Evolutionary conservation across 768 basidiomycete species (phyloP), one percentile per base, ranked within the genome.

Genomic region (Leccinum obscurum): DNA sequence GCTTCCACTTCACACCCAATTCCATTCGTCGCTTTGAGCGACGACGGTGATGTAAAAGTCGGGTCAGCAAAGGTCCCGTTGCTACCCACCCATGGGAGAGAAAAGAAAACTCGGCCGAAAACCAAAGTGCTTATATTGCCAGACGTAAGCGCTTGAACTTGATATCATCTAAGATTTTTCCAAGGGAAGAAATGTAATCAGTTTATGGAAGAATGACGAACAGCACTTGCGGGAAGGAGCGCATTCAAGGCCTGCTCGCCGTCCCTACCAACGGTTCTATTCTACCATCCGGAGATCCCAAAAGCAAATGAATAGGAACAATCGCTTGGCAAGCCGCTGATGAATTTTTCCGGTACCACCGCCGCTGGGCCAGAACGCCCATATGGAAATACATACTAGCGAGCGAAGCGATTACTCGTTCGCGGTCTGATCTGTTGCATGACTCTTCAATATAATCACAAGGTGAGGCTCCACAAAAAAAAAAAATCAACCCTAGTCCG

Each of bases 91-190:
- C 44, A 56, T 39, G 37, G 14, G 53, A 44, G 49, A 35, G 37
- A 20, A 24, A 51, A 34, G 20, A 20, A 46, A 46, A n/a, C 22
- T 39, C 35, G 26, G 32, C 46, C 46, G 37, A 55, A 52, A 63
- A 56, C 58, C 44, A 57, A 68, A 57, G 62, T 35, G 58, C 46
- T 17, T 28, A 68, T 65, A 70, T 65, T 63, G 15, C 50, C 46
- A 11, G 64, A 66, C 69, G 69, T 71, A 68, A 69, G 51, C 17
- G n/a, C 46, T 13, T 49, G 6, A 9, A 24, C 28, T 50, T 50
- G 24, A 50, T 50, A 1, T 46, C 11, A 46, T 46, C 5, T 46
- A 11, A 22, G 20, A 20, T n/a, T 20, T n/a, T 10, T 46, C n/a
- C 44, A 22, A 22, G 44, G 44, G 20, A 46, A 46, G 11, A 20